Percentiles rank a stretch among this genome's conserved stretches.
Conservation (phyloP, 1,284 basidiomycete genomes). For the Heliocybe sulcata region DNA sequence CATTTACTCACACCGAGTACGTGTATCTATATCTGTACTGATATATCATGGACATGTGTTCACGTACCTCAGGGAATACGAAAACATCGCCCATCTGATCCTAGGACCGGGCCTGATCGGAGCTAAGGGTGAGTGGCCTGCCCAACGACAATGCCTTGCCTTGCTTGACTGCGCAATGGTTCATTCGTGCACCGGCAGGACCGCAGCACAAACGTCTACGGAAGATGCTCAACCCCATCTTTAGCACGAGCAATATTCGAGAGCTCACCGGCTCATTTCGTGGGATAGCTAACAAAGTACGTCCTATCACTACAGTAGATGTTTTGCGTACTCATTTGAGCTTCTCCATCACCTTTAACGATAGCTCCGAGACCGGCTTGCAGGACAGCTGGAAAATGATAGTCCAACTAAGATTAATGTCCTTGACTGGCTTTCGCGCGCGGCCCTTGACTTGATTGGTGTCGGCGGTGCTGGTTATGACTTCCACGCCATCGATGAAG, state of each 20-base stretch:
- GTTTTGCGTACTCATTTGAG: neutral
- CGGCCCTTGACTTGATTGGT: neutral
- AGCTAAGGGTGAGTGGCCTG: neutral
- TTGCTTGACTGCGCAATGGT: too few species aligned
- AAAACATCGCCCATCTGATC: neutral
- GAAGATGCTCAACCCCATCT: constrained; percentile 1
- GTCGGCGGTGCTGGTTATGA: neutral
- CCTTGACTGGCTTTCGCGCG: neutral
- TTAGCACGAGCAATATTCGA: neutral
- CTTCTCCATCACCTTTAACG: neutral
- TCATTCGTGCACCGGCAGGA: too few species aligned
- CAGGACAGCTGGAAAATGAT: neutral
- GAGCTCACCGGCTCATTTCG: neutral
- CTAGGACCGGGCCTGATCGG: neutral
- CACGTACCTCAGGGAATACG: neutral
- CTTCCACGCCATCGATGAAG: neutral
- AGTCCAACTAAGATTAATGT: neutral
- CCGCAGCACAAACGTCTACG: neutral
- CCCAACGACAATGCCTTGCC: neutral
- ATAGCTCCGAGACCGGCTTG: neutral
- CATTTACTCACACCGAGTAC: neutral
- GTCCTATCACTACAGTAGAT: neutral
- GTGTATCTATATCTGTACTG: neutral
- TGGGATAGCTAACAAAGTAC: neutral
- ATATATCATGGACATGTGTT: neutral